A percentile compares a stretch with the other conserved stretches of the same genome.
Conservation (phyloP, 73 alveolate species). For the Strombidium stylifer region DNA sequence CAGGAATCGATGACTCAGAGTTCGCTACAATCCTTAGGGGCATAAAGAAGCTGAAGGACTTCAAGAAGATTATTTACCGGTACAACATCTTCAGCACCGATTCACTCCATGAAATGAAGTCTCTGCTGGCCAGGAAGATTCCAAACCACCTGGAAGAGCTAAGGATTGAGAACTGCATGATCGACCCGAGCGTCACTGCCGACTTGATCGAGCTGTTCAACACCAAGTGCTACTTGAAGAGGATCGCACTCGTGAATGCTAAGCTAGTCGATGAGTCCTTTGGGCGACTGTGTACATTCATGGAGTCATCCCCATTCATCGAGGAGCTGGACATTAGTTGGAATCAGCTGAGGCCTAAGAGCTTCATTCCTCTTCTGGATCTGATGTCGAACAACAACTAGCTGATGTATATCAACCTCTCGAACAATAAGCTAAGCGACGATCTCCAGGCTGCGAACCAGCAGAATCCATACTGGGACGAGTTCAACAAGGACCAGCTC, state of each 20-base stretch:
- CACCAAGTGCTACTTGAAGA: conserved; percentile 3
- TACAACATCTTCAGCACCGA: conserved; percentile 1
- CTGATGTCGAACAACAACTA: background rate
- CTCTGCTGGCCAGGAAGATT: background rate
- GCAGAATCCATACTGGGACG: background rate
- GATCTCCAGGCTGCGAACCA: background rate
- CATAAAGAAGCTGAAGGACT: background rate
- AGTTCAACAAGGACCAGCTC: too few species aligned
- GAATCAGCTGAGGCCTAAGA: conserved; percentile 25
- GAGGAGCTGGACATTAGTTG: conserved; percentile 28
- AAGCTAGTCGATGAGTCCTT: background rate
- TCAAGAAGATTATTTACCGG: conserved; percentile 2
- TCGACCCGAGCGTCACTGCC: background rate
- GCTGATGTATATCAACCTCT: conserved; percentile 6
- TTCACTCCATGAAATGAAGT: background rate
- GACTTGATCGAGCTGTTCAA: background rate
- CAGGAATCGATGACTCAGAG: conserved; percentile 2
- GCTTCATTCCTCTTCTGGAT: background rate
- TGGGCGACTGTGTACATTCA: background rate
- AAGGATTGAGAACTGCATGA: conserved; percentile 18
- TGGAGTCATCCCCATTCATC: background rate
- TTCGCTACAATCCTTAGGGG: conserved; percentile 15
- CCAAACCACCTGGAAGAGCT: conserved; percentile 30
- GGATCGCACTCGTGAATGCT: conserved; percentile 27
- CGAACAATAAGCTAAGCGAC: conserved; percentile 21